Evolutionary conservation across 257 asterid genomes (phyloP).

Genomic region (Plectranthus barbatus): DNA sequence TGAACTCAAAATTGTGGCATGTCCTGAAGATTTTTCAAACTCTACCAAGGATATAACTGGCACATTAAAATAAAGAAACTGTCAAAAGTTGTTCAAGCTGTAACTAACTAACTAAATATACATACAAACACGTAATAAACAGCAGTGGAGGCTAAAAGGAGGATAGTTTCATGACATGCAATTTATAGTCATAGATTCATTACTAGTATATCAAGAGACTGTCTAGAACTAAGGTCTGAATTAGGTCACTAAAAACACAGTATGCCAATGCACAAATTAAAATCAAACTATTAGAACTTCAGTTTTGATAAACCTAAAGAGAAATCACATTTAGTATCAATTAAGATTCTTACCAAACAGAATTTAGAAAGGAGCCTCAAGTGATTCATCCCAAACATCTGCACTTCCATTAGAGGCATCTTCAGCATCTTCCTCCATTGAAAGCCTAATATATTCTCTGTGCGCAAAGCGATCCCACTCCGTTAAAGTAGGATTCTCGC

Average conservation of each 20-base stretch:
- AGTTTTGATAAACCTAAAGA: background rate
- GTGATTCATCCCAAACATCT: constrained; percentile 98
- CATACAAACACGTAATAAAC: background rate
- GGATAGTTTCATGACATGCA: background rate
- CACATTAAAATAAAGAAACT: background rate
- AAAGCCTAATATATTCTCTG: constrained; percentile 96
- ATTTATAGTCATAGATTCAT: background rate
- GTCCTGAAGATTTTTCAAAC: background rate
- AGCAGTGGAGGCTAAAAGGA: background rate
- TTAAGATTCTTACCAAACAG: constrained; percentile 38
- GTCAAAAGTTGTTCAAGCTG: background rate
- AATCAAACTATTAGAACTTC: background rate
- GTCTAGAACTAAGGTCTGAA: background rate
- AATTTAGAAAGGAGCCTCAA: constrained; percentile 91
- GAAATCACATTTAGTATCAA: constrained; percentile 3
- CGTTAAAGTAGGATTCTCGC: constrained; percentile 95
- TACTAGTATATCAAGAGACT: background rate
- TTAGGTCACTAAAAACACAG: background rate
- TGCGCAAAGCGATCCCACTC: constrained; percentile 99
- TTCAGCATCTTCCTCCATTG: constrained; percentile 99
- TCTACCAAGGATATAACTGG: background rate
- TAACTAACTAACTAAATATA: background rate
- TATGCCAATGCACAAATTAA: background rate
- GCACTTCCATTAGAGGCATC: constrained; percentile 99
- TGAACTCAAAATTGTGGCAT: background rate